Evolutionary conservation across 257 asterid species (phyloP), one percentile per base, ranked within the genome.

Genomic region (Eucommia ulmoides): DNA sequence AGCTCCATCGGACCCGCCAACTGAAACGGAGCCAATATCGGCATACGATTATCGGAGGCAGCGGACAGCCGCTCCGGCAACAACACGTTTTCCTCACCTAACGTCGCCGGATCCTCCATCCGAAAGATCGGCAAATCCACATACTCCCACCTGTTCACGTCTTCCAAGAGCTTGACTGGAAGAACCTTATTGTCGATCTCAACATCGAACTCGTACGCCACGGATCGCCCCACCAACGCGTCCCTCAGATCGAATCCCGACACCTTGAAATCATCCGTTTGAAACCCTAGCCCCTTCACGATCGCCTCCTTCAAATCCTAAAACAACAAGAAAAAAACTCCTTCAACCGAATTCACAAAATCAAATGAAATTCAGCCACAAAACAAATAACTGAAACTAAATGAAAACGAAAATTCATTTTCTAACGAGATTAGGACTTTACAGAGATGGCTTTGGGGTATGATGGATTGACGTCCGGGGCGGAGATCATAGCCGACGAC

Each of bases 1-100:
- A 89, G 72, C 65, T 89, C 98, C 96, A 89, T 85, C 8, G 98
- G 98, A 33, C 98, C 98, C 16, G 96, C 88, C 76, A 89, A 68
- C 49, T 88, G 88, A 64, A 89, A 89, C 17, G 96, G 96, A 24
- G 93, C 88, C 61, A 89, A 84, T 42, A 78, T 86, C 3, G 98
- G 98, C n/a, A n/a, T n/a, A n/a, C n/a, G n/a, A n/a, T n/a, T n/a
- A 53, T 68, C 20, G 67, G 68, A 59, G 41, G 75, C 71, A 50
- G 76, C 92, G 23, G 71, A 35, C 41, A 44, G 52, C 55, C 38
- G 58, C 58, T 24, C 71, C 50, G 78, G 81, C 9, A 85, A 73
- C 60, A 82, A 71, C 25, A 86, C 84, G 23, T 62, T 77, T 55
- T 67, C 77, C 33, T 66, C 79, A 26, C 61, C 69, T 1, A 60